A percentile compares a stretch with the other conserved stretches of the same genome.
These are phyloP conservation scores for Epichloe bromicola DNA, from an alignment of 2,329 filamentous ascomycete species.

Conservation along the genomic window DNA sequence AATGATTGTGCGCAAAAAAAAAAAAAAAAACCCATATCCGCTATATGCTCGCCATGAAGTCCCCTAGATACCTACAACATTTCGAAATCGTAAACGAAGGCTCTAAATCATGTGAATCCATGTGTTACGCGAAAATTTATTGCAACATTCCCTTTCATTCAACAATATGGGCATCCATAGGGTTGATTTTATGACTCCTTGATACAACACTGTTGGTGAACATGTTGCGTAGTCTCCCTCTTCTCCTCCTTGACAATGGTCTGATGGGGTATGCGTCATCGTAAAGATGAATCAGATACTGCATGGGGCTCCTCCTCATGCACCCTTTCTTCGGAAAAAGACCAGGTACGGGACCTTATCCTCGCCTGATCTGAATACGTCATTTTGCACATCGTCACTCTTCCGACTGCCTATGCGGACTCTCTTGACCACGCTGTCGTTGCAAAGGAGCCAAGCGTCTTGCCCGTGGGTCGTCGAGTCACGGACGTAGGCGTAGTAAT, in stretches of 20 bases:
- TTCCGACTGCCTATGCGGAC: constrained; percentile 28
- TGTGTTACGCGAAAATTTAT: not conserved
- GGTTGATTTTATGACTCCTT: too few species aligned
- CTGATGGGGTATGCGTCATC: too few species aligned
- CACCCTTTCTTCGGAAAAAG: constrained; percentile 29
- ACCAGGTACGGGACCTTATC: constrained; percentile 33
- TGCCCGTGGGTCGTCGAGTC: constrained; percentile 35
- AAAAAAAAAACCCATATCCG: not conserved
- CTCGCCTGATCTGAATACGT: constrained; percentile 25
- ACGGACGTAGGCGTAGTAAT: constrained; percentile 64
- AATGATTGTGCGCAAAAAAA: not conserved
- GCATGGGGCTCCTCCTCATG: not conserved
- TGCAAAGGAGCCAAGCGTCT: constrained; percentile 35
- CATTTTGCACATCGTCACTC: constrained; percentile 21
- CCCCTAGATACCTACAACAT: not conserved
- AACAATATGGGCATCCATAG: too few species aligned
- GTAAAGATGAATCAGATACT: too few species aligned
- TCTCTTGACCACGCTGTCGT: constrained; percentile 30
- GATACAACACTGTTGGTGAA: too few species aligned
- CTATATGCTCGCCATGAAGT: constrained; percentile 1
- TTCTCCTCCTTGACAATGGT: too few species aligned
- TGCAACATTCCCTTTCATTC: not conserved
- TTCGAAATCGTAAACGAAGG: not conserved
- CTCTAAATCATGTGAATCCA: not conserved
- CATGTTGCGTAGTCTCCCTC: too few species aligned